Evolutionary conservation across 2,329 filamentous ascomycete genomes (phyloP).

Genomic region (Ophidiomyces ophidiicola): DNA sequence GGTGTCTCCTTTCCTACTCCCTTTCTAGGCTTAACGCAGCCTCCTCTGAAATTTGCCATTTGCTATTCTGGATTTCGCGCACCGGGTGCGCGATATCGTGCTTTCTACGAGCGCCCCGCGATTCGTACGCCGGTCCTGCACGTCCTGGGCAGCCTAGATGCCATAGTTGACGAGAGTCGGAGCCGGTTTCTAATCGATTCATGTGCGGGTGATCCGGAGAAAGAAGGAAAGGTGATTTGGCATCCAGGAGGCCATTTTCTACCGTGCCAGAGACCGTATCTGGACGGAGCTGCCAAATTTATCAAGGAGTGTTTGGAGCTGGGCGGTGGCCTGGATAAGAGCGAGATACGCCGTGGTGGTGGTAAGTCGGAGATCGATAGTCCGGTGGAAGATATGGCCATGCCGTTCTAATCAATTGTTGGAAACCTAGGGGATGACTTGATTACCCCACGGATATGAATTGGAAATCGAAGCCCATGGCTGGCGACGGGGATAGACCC

Average conservation of each 20-base stretch:
- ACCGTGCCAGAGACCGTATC: slow-evolving; percentile 69
- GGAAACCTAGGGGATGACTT: neutral
- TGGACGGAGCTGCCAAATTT: slow-evolving; percentile 62
- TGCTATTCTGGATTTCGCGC: slow-evolving; percentile 68
- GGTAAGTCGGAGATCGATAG: slow-evolving; percentile 36
- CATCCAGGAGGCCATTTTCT: slow-evolving; percentile 89
- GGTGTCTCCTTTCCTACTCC: slow-evolving; percentile 43
- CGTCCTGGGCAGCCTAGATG: slow-evolving; percentile 71
- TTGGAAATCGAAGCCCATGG: neutral
- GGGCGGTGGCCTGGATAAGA: slow-evolving; percentile 16
- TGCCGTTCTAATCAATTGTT: slow-evolving; percentile 43
- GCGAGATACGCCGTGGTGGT: slow-evolving; percentile 4
- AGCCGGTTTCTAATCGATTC: slow-evolving; percentile 55
- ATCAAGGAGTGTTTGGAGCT: slow-evolving; percentile 44
- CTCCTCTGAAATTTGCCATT: slow-evolving; percentile 56
- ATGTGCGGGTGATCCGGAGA: slow-evolving; percentile 45
- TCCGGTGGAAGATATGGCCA: slow-evolving; percentile 54
- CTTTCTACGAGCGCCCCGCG: slow-evolving; percentile 57
- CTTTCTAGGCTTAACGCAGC: slow-evolving; percentile 37
- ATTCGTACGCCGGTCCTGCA: slow-evolving; percentile 69
- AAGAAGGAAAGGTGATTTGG: slow-evolving; percentile 45
- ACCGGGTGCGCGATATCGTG: slow-evolving; percentile 48
- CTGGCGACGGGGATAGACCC: neutral
- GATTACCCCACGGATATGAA: slow-evolving; percentile 2
- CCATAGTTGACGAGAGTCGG: slow-evolving; percentile 69